Evolutionary conservation across 2,329 filamentous ascomycete genomes (phyloP), one percentile per base, ranked within the genome.

Genomic region (Dactylellina leptospora): DNA sequence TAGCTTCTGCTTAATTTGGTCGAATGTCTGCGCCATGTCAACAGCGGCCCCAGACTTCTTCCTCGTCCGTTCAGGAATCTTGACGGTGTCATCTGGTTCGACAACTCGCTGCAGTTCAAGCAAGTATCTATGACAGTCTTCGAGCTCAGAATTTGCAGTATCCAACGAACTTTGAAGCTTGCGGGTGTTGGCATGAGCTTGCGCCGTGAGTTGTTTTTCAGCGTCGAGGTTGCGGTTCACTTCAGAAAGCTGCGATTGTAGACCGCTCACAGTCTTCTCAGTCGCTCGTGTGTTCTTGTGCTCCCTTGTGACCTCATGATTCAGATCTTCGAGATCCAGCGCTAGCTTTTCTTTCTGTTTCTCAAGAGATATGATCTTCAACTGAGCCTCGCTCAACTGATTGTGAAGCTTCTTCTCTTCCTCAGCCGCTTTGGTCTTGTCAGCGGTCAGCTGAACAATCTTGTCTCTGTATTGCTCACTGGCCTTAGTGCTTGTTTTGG

Each of bases 311-410:
- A 97, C 85, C 79, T 97, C 92, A 76, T 97, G 93, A 76, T 92
- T 96, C 33, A 97, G 83, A 79, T 99, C 93, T 79, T 99, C 93
- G 6, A 97, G 81, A 77, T 86, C 92, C 42, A 97, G 85, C 55
- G 92, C 87, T 25, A 97, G 84, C 80, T 97, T 97, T 80, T 97
- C 93, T 56, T 95, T 90, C 79, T 95, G 92, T 83, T 97, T 97
- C 79, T 97, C 92, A 5, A 97, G 82, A 0, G 91, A 90, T 0
- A 90, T 90, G 74, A 96, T 87, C 3, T 87, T 87, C 22, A 97
- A 81, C 76, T 97, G 93, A 4, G 90, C 85, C 75, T 97, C 93
- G 63, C 90, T 92, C 10, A 97, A 84, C 78, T 97, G 91, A 76
- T 91, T 90, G 78, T 90, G 87, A 13, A 97, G 84, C 75, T 89